Evolutionary conservation across 805 yeast genomes (phyloP).

Genomic region (Dipodascus albidus): DNA sequence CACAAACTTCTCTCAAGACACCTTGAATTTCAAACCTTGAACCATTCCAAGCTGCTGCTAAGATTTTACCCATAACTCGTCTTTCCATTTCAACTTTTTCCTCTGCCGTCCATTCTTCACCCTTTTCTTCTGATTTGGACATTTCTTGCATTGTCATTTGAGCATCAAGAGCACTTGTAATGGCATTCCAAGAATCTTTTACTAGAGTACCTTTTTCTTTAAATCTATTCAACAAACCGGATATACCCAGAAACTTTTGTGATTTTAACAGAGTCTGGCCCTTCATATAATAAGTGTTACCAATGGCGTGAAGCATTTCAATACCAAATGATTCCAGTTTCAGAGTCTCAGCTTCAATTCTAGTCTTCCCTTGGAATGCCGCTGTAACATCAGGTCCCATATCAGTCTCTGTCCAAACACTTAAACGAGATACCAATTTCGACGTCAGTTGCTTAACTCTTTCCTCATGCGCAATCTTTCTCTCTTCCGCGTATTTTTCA

Average conservation of each 20-base stretch:
- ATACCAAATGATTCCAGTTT: conserved; percentile 94
- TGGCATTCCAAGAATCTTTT: conserved; percentile 71
- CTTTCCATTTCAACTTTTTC: conserved; percentile 71
- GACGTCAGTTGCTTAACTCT: conserved; percentile 50
- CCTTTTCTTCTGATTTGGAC: conserved; percentile 53
- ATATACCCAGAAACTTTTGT: conserved; percentile 73
- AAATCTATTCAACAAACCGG: conserved; percentile 69
- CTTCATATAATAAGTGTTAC: conserved; percentile 63
- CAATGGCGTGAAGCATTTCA: conserved; percentile 70
- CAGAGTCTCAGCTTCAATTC: conserved; percentile 77
- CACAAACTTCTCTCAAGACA: conserved; percentile 74
- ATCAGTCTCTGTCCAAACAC: conserved; percentile 49
- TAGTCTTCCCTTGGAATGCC: conserved; percentile 53
- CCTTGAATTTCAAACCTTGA: conserved; percentile 77
- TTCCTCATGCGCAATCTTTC: conserved; percentile 51
- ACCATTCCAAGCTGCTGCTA: conserved; percentile 93
- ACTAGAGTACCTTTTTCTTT: conserved; percentile 78
- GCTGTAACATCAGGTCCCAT: conserved; percentile 48
- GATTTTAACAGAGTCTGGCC: conserved; percentile 66
- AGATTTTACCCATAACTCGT: conserved; percentile 71
- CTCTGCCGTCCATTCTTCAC: conserved; percentile 41
- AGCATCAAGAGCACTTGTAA: conserved; percentile 81
- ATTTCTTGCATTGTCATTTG: conserved; percentile 68
- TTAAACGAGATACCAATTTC: conserved; percentile 44
- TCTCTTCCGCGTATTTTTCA: conserved; percentile 68